Evolutionary conservation across 495 filamentous ascomycete genomes (phyloP), one percentile per base, ranked within the genome.

Genomic region (Niebla homalea): DNA sequence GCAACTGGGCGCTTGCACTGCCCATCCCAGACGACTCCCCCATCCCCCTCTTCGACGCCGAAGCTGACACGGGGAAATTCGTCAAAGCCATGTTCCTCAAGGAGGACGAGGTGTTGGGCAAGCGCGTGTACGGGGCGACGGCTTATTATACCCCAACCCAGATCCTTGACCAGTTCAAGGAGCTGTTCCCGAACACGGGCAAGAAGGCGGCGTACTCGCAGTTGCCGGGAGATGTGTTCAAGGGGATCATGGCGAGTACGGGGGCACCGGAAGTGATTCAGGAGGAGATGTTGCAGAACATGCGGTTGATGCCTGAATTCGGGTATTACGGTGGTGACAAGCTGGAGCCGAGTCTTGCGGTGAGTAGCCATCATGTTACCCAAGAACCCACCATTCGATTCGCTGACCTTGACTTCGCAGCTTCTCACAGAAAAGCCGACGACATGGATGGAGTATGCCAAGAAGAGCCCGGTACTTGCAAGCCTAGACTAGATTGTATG

Each of bases 241-340:
- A 68, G 59, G 49, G 54, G 2, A 66, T 64, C 46, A 49, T 77
- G 48, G 38, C 38, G 11, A 22, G 38, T 18, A 41, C 38, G 38
- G 38, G 38, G 1, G 38, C 38, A 11, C 67, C 70, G n/a, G 65
- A 67, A 6, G 53, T 57, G n/a, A 55, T 63, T 0, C 64, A 62
- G 14, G 56, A 73, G 47, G 74, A 77, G 59, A 38, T 78, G 53
- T 58, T 71, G 50, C 70, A 80, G 64, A 80, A 75, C 47, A 66
- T 70, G 60, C 61, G 64, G 18, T 55, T 76, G 39, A 50, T 76
- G 21, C 58, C 65, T 18, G 62, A 70, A 20, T 69, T 62, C 44
- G 73, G 72, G 0, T 77, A 77, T 53, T 78, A 68, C 54, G 67
- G 63, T 1, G 38, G 38, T 14, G 38, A 41, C 6, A 41, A 22